Evolutionary conservation across 2,329 filamentous ascomycete genomes (phyloP), one percentile per base, ranked within the genome.

Genomic region (Paracoccidioides brasiliensis): DNA sequence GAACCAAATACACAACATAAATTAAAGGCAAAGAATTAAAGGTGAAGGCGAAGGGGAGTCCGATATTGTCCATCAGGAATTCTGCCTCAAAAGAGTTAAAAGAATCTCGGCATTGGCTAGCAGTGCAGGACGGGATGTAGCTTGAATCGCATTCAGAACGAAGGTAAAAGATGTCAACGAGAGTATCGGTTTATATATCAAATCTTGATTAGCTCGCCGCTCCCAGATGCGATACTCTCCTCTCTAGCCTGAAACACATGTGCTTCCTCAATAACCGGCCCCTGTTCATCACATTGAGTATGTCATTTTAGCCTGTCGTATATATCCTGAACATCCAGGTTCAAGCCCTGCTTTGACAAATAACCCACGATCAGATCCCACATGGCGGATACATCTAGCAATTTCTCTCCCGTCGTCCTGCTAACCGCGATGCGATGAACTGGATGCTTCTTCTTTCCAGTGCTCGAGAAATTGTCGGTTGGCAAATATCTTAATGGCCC

Each of bases 351-450:
- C 68, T 86, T 94, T 7, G 90, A 72, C 5, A 87, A 82, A 69
- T 95, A 88, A 54, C 76, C 78, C 65, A 94, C 86, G 58, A 97
- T 93, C 54, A 90, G 76, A 64, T 96, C 90, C 91, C 91, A 97
- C 0, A 90, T 85, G 2, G 88, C 87, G 15, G 84, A 84, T 0
- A 85, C 85, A 41, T 85, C 85, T 5, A 93, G 76, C 12, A 94
- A 72, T 35, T 78, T 78, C 67, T 88, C 82, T 4, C 86, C 86
- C 0, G 73, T 77, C 10, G 76, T 73, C n/a, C 81, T 76, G 42
- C 80, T 81, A 32, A 80, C 79, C 35, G 81, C 79, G 59, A 90
- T 79, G n/a, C 85, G 79, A 67, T 90, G 85, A 66, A 70, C 87
- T 78, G 67, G 78, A 50, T 62, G 60, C 14, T 51, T 59, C 28